Conservation (phyloP, 805 yeast genomes). For the Yamadazyma laniorum region DNA sequence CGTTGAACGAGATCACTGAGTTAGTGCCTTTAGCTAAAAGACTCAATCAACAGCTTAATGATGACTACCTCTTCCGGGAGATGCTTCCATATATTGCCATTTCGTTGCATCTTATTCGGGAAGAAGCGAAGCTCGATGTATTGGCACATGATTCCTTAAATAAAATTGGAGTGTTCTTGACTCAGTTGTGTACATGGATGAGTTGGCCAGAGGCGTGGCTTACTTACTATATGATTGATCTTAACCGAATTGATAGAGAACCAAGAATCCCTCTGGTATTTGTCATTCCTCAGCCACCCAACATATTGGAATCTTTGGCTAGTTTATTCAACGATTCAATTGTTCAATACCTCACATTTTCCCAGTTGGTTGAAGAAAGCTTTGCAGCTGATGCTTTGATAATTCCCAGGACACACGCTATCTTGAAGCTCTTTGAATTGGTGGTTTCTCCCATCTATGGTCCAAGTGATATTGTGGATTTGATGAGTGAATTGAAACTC, state of each 20-base stretch:
- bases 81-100: conserved; percentile 61
- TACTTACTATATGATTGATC: conserved; percentile 47
- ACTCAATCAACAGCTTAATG: conserved; percentile 23
- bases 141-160: conserved; percentile 34
- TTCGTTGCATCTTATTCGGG: conserved; percentile 73
- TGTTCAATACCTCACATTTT: conserved; percentile 59
- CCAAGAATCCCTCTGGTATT: conserved; percentile 44
- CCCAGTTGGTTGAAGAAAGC: conserved; percentile 63
- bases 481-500: conserved; percentile 60
- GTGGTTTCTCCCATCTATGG: conserved; percentile 54
- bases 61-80: conserved; percentile 46
- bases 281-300: conserved; percentile 58
- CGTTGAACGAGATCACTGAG: conserved; percentile 27
- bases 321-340: conserved; percentile 46
- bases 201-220: conserved; percentile 74
- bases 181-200: conserved; percentile 63
- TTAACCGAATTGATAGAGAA: conserved; percentile 31
- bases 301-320: conserved; percentile 52
- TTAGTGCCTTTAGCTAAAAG: conserved; percentile 30
- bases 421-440: conserved; percentile 61
- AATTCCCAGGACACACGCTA: conserved; percentile 64
- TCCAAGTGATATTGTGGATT: conserved; percentile 53
- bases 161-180: conserved; percentile 52
- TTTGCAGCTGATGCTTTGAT: conserved; percentile 56
- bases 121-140: conserved; percentile 65